These are phyloP conservation scores for Globisporangium mamillatum DNA, from an alignment of 352 stramenopile genomes.

Conservation along the genomic window DNA sequence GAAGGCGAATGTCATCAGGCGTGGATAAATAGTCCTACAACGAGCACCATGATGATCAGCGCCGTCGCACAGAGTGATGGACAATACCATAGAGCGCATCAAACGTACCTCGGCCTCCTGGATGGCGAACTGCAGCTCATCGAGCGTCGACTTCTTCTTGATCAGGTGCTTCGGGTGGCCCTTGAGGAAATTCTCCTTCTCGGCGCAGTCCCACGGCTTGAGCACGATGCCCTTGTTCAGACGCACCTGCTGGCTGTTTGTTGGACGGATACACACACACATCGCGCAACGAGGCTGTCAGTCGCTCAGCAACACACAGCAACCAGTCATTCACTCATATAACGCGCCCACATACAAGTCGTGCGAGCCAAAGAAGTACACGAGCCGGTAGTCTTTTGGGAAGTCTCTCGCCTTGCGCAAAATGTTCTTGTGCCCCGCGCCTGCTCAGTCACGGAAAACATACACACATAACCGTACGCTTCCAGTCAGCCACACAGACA, in stretches of 20 bases:
- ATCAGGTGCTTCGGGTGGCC: conserved; percentile 60
- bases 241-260: conserved; percentile 43
- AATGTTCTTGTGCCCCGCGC: conserved; percentile 61
- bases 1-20: conserved; percentile 70
- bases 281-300: background rate
- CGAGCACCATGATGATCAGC: background rate
- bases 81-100: background rate
- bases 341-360: conserved; percentile 58
- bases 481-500: background rate
- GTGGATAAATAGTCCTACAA: conserved; percentile 69
- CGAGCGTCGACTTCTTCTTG: conserved; percentile 60
- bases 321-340: background rate
- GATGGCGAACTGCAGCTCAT: conserved; percentile 49
- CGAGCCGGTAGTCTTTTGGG: conserved; percentile 62
- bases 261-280: conserved; percentile 6
- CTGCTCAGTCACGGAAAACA: conserved; percentile 16
- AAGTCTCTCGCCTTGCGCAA: conserved; percentile 76
- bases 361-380: conserved; percentile 85
- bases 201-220: conserved; percentile 64
- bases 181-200: conserved; percentile 69
- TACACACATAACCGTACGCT: background rate
- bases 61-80: background rate
- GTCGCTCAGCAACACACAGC: background rate
- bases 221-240: conserved; percentile 69
- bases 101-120: conserved; percentile 51